Conservation (phyloP, 2,329 filamentous ascomycete genomes). For the Didymella pinodella region DNA sequence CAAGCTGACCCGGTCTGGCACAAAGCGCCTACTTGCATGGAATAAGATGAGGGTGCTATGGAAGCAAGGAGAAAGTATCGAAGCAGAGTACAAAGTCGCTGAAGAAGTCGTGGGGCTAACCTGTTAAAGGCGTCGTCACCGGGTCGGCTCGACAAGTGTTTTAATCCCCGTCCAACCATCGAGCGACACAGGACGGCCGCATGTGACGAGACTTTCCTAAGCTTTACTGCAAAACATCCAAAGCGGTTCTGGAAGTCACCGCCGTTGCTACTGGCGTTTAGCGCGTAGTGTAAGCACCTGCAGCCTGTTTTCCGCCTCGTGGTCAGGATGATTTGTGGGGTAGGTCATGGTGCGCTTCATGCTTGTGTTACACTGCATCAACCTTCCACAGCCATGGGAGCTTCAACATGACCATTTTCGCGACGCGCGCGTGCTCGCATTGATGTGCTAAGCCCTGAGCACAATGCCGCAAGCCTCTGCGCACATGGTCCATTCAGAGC, state of each 20-base stretch:
- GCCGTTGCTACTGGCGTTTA: slow-evolving; percentile 14
- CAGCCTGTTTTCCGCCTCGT: slow-evolving; percentile 20
- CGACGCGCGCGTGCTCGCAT: slow-evolving; percentile 19
- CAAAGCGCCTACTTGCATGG: slow-evolving; percentile 17
- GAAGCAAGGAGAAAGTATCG: slow-evolving; percentile 23
- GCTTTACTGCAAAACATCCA: slow-evolving; percentile 1
- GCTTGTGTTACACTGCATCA: slow-evolving; percentile 18
- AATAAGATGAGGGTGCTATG: slow-evolving; percentile 20
- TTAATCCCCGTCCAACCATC: slow-evolving; percentile 33
- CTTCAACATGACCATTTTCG: slow-evolving; percentile 12
- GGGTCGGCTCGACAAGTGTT: slow-evolving; percentile 37
- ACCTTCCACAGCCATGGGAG: slow-evolving; percentile 1
- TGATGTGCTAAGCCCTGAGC: slow-evolving; percentile 4
- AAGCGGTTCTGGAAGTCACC: slow-evolving; percentile 9
- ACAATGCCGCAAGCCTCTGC: slow-evolving; percentile 5
- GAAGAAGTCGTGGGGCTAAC: slow-evolving; percentile 28
- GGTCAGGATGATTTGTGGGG: slow-evolving; percentile 20
- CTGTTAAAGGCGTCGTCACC: slow-evolving; percentile 40
- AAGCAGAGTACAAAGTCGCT: slow-evolving; percentile 19
- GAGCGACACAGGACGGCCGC: slow-evolving; percentile 27
- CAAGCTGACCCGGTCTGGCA: slow-evolving; percentile 18
- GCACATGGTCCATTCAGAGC: not conserved
- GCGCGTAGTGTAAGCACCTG: slow-evolving; percentile 8
- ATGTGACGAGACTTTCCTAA: slow-evolving; percentile 37
- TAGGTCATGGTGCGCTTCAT: slow-evolving; percentile 3